phyloP scores from a whole-genome alignment of 1,284 basidiomycete species.

The Sporisorium exsertum region DNA sequence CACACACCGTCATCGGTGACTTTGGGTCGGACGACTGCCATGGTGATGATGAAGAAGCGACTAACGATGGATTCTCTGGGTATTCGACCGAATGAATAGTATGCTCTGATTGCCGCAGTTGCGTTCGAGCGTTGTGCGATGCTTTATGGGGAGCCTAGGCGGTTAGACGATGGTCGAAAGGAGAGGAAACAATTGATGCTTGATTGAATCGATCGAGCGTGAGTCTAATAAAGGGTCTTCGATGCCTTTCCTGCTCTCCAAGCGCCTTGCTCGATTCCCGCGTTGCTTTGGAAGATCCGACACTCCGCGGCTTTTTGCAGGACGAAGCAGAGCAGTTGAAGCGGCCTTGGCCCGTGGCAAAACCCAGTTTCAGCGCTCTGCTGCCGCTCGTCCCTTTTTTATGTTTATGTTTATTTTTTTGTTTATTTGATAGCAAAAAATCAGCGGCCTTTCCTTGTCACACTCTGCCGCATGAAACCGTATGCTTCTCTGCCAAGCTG shows the following conservation, averaged over 20 bases:
- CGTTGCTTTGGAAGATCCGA: background rate
- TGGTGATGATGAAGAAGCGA: background rate
- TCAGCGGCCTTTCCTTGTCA: background rate
- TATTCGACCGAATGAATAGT: background rate
- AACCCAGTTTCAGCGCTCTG: too few relatives aligned
- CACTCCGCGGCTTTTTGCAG: constrained; percentile 1
- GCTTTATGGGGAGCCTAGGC: background rate
- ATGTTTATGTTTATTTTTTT: background rate
- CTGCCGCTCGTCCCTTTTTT: background rate
- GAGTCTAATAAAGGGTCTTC: background rate
- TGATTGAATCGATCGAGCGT: background rate
- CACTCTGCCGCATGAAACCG: background rate
- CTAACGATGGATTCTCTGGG: background rate
- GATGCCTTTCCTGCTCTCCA: background rate
- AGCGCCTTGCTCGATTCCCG: background rate
- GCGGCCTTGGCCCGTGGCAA: constrained; percentile 15
- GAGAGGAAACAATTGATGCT: background rate
- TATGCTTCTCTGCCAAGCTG: too few relatives aligned
- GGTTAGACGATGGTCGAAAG: background rate
- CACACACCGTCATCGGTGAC: constrained; percentile 42
- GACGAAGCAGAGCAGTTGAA: background rate
- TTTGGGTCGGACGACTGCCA: constrained; percentile 46
- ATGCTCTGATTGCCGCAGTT: background rate
- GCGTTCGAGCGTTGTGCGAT: background rate
- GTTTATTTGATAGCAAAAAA: background rate